Conservation (phyloP, 2,329 filamentous ascomycete genomes). For the Simplicillium aogashimaense region DNA sequence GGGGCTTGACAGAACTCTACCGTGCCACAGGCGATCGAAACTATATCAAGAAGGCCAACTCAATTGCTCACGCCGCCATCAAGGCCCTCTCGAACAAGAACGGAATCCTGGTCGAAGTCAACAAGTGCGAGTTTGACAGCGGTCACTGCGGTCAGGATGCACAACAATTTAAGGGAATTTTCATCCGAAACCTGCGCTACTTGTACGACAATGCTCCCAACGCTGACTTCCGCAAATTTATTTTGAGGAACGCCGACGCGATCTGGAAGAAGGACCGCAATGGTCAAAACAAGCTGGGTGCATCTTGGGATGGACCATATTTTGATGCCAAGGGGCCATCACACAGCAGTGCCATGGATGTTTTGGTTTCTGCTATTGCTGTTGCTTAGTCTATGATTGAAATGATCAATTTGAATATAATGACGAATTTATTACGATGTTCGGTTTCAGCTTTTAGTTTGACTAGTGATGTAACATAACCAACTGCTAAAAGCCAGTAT, state of each 20-base stretch:
- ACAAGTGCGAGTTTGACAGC: slow-evolving; percentile 20
- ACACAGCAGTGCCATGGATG: slow-evolving; percentile 58
- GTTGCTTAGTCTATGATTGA: slow-evolving; percentile 16
- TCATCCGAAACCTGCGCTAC: slow-evolving; percentile 52
- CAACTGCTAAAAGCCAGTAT: no score
- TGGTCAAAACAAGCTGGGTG: slow-evolving; percentile 40
- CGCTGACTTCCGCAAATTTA: slow-evolving; percentile 39
- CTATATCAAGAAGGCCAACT: slow-evolving; percentile 30
- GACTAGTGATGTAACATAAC: no score
- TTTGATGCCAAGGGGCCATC: slow-evolving; percentile 40
- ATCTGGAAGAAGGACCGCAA: slow-evolving; percentile 54
- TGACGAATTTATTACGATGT: not conserved
- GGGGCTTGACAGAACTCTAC: slow-evolving; percentile 41
- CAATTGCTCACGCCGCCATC: slow-evolving; percentile 45
- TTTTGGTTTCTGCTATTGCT: slow-evolving; percentile 50
- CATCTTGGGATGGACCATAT: slow-evolving; percentile 57
- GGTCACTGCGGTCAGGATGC: slow-evolving; percentile 36
- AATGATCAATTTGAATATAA: slow-evolving; percentile 1
- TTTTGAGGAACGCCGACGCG: slow-evolving; percentile 51
- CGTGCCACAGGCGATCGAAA: slow-evolving; percentile 28
- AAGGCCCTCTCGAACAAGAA: slow-evolving; percentile 28
- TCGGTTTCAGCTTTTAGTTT: slow-evolving; percentile 1
- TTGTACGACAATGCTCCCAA: slow-evolving; percentile 42
- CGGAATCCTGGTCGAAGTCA: slow-evolving; percentile 33
- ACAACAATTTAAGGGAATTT: slow-evolving; percentile 64